phyloP scores from a whole-genome alignment of 352 stramenopile genomes.

The Globisporangium yorkense region DNA sequence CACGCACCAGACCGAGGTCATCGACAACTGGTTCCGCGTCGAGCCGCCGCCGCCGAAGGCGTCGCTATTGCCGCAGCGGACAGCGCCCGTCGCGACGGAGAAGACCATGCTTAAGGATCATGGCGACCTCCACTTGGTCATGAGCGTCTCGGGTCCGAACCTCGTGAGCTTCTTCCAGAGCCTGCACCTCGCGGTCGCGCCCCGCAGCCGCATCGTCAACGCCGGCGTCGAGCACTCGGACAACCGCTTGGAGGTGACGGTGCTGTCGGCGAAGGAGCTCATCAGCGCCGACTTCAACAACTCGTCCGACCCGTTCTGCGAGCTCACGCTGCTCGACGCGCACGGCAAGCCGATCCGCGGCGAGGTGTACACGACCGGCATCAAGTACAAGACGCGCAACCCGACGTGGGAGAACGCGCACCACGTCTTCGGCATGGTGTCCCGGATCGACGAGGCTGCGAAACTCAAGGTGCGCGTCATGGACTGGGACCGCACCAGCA shows the following conservation, averaged over 20 bases:
- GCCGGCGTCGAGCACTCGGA: conserved; percentile 50
- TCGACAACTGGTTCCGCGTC: conserved; percentile 66
- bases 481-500: conserved; percentile 45
- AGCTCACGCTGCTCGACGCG: conserved; percentile 51
- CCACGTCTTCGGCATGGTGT: conserved; percentile 56
- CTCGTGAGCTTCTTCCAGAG: conserved; percentile 63
- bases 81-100: conserved; percentile 21
- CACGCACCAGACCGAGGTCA: conserved; percentile 42
- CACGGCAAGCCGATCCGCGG: conserved; percentile 41
- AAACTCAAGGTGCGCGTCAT: conserved; percentile 47
- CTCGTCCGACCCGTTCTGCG: conserved; percentile 54
- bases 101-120: conserved; percentile 36
- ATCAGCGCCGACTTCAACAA: conserved; percentile 60
- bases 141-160: conserved; percentile 58
- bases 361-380: conserved; percentile 39
- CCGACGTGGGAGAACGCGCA: conserved; percentile 58
- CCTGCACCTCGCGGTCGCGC: conserved; percentile 23
- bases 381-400: conserved; percentile 53
- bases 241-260: conserved; percentile 60
- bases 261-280: conserved; percentile 42
- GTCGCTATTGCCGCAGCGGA: conserved; percentile 17
- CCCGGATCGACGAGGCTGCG: conserved; percentile 46
- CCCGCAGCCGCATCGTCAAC: conserved; percentile 37
- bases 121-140: conserved; percentile 58
- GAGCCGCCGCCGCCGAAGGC: conserved; percentile 32